Evolutionary conservation across 805 yeast genomes (phyloP).

Genomic region (Candida saitoana): DNA sequence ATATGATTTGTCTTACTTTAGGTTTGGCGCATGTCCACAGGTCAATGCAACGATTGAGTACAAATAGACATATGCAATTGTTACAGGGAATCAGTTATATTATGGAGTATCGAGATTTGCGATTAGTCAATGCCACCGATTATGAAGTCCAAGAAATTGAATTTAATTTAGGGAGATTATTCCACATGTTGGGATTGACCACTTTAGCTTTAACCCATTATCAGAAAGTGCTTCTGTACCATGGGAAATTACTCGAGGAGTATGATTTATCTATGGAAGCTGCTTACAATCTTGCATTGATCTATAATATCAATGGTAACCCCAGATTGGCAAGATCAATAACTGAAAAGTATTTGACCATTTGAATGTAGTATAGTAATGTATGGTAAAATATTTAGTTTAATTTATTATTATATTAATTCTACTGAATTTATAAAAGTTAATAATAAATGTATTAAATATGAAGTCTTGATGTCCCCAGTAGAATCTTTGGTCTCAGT

Average conservation of each 20-base stretch:
- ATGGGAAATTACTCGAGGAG: constrained; percentile 39
- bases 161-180: constrained; percentile 80
- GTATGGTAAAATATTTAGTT: too few species aligned
- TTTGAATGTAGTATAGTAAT: constrained; percentile 23
- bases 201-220: constrained; percentile 73
- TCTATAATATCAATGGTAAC: constrained; percentile 76
- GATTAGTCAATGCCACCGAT: constrained; percentile 36
- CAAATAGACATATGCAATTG: constrained; percentile 81
- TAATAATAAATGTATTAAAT: too few species aligned
- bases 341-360: constrained; percentile 60
- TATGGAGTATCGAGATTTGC: constrained; percentile 59
- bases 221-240: constrained; percentile 53
- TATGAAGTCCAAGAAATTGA: constrained; percentile 70
- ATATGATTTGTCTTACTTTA: constrained; percentile 67
- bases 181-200: constrained; percentile 76
- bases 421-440: too few species aligned
- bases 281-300: constrained; percentile 76
- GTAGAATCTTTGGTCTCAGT: too few species aligned
- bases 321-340: constrained; percentile 56
- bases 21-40: constrained; percentile 85
- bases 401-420: too few species aligned
- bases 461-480: too few species aligned
- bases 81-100: constrained; percentile 82
- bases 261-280: constrained; percentile 70
- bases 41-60: constrained; percentile 84